phyloP scores from a whole-genome alignment of 345 rosid species.

The Cardiospermum halicacabum region DNA sequence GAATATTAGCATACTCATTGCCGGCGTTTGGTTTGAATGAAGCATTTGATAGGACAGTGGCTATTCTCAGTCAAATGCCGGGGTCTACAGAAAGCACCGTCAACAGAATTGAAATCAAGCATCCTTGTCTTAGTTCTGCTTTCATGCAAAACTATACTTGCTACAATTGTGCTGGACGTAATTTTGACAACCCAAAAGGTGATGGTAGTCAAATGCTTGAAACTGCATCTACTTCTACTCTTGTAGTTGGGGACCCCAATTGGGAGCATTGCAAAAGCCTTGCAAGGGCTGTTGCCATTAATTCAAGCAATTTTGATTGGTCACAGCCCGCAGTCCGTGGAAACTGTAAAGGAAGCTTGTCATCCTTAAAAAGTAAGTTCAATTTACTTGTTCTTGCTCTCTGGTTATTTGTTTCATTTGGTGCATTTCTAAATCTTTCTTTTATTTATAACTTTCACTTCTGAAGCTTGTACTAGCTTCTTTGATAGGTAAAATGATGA shows the following conservation, averaged over 20 bases:
- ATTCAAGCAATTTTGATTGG: conserved; percentile 30
- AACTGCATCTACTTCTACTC: conserved; percentile 6
- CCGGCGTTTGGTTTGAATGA: conserved; percentile 49
- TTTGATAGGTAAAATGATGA: neutral
- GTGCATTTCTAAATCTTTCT: neutral
- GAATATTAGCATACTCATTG: conserved; percentile 41
- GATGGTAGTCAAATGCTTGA: conserved; percentile 13
- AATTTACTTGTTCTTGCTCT: conserved; percentile 2
- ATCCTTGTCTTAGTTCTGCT: conserved; percentile 49
- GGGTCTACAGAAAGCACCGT: conserved; percentile 3
- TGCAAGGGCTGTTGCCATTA: conserved; percentile 46
- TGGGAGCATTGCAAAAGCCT: conserved; percentile 46
- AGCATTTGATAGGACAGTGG: conserved; percentile 54
- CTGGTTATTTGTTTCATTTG: neutral
- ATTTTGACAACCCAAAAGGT: conserved; percentile 7
- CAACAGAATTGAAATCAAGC: conserved; percentile 26
- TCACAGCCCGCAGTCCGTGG: conserved; percentile 9
- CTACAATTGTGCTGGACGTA: conserved; percentile 21
- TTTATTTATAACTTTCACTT: neutral
- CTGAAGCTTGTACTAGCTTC: neutral
- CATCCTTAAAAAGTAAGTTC: conserved; percentile 30
- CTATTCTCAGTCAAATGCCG: conserved; percentile 29
- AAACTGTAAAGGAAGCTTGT: conserved; percentile 26
- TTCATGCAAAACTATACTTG: conserved; percentile 41
- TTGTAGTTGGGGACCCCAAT: conserved; percentile 41